These are phyloP conservation scores for Vitis cinerea DNA, from an alignment of 164 flowering plant species.

Conservation along the genomic window DNA sequence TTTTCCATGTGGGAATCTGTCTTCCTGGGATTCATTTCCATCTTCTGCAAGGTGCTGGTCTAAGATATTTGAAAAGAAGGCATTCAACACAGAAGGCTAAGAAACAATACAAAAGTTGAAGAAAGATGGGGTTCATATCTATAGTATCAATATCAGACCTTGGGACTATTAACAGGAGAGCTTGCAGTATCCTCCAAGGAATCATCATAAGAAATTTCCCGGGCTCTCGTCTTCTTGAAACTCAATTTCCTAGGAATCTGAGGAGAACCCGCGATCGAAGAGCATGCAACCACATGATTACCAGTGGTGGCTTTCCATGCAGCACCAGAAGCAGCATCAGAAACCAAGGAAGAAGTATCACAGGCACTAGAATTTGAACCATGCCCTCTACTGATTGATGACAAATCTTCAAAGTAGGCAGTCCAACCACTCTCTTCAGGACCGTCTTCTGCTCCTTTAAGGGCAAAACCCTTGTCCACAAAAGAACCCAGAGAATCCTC, in stretches of 20 bases:
- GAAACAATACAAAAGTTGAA: neutral
- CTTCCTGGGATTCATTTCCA: conserved; percentile 16
- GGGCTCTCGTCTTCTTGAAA: conserved; percentile 14
- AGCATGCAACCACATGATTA: neutral
- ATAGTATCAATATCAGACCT: conserved; percentile 14
- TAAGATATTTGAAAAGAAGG: neutral
- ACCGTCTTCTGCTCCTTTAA: neutral
- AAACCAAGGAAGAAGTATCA: conserved; percentile 37
- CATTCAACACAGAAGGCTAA: neutral
- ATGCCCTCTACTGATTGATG: conserved; percentile 10
- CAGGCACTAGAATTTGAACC: conserved; percentile 9
- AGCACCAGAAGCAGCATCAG: conserved; percentile 51
- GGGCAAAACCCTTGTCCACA: conserved; percentile 4
- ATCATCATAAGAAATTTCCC: conserved; percentile 27
- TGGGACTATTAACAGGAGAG: conserved; percentile 51
- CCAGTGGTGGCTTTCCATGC: conserved; percentile 15
- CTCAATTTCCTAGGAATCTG: conserved; percentile 17
- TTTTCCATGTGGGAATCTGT: conserved; percentile 7
- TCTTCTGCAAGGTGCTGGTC: conserved; percentile 16
- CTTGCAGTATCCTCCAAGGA: conserved; percentile 55
- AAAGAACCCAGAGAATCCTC: conserved; percentile 14
- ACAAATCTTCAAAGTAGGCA: conserved; percentile 39
- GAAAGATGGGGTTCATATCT: neutral
- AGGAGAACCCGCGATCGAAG: conserved; percentile 1
- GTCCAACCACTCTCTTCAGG: conserved; percentile 54